Conservation (phyloP, 169 alveolate species). For the Babesia ovata region DNA sequence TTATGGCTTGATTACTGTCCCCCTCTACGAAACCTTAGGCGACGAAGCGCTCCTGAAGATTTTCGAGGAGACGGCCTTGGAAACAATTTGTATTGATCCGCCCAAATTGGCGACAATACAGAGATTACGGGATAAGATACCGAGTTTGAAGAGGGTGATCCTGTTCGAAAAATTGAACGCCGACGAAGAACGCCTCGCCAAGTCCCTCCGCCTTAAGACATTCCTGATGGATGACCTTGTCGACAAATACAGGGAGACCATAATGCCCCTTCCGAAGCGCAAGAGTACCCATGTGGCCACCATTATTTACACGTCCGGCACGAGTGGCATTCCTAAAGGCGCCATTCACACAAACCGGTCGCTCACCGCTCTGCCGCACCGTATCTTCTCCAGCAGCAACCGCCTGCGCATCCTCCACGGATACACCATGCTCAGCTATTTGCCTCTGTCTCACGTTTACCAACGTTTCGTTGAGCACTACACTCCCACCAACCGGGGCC, state of each 20-base stretch:
- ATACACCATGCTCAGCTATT: slow-evolving; percentile 84
- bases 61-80: slow-evolving; percentile 66
- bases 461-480: slow-evolving; percentile 86
- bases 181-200: slow-evolving; percentile 31
- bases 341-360: slow-evolving; percentile 88
- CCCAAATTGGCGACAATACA: slow-evolving; percentile 62
- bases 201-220: slow-evolving; percentile 6
- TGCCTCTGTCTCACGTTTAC: slow-evolving; percentile 92
- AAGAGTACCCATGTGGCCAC: slow-evolving; percentile 55
- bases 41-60: slow-evolving; percentile 61
- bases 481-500: slow-evolving; percentile 68
- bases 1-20: slow-evolving; percentile 74
- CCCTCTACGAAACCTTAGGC: slow-evolving; percentile 79
- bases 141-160: slow-evolving; percentile 51
- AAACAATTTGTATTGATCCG: slow-evolving; percentile 72
- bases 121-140: slow-evolving; percentile 34
- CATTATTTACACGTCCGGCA: slow-evolving; percentile 89
- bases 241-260: slow-evolving; percentile 31
- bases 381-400: slow-evolving; percentile 71
- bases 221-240: slow-evolving; percentile 49
- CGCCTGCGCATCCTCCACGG: slow-evolving; percentile 63
- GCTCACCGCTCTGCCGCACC: slow-evolving; percentile 71
- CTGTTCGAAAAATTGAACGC: slow-evolving; percentile 57
- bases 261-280: slow-evolving; percentile 29
- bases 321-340: slow-evolving; percentile 96